These are phyloP conservation scores for Trametes meyenii DNA, from an alignment of 768 basidiomycete species.

Conservation along the genomic window DNA sequence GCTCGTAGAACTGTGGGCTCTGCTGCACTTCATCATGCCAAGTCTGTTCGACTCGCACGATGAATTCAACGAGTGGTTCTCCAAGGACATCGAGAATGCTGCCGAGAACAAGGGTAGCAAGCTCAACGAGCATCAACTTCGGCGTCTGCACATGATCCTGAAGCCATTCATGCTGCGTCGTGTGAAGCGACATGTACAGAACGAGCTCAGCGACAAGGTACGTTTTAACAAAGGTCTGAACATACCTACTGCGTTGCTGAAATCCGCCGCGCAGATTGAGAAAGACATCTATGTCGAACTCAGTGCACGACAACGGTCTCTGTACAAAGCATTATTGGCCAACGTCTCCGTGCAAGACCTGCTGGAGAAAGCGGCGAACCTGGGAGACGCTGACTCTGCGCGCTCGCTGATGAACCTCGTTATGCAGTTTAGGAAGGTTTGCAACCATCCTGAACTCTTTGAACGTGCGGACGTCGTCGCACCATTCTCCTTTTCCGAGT, in stretches of 20 bases:
- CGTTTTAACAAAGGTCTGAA: conserved; percentile 16
- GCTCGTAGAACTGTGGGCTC: conserved; percentile 87
- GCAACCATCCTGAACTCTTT: conserved; percentile 98
- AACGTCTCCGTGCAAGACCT: conserved; percentile 96
- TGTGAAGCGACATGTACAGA: conserved; percentile 98
- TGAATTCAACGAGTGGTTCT: conserved; percentile 99
- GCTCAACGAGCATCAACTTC: conserved; percentile 92
- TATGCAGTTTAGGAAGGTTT: conserved; percentile 99
- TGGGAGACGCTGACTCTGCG: conserved; percentile 89
- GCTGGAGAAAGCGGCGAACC: conserved; percentile 88
- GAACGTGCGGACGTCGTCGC: conserved; percentile 95
- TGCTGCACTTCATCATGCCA: conserved; percentile 99
- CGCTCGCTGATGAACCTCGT: conserved; percentile 98
- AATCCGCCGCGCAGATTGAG: conserved; percentile 71
- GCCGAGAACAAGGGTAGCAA: conserved; percentile 89
- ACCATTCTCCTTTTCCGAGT: conserved; percentile 87
- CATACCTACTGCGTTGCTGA: neutral
- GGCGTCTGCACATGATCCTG: conserved; percentile 96
- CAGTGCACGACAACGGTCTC: conserved; percentile 85
- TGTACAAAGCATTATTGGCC: conserved; percentile 88
- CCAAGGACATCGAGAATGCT: conserved; percentile 97
- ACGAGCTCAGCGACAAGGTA: conserved; percentile 98
- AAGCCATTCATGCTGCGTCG: conserved; percentile 99
- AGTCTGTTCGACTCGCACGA: conserved; percentile 98
- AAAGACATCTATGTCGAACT: conserved; percentile 93